These are phyloP conservation scores for Artomyces pyxidatus DNA, from an alignment of 768 basidiomycete species.

Conservation along the genomic window DNA sequence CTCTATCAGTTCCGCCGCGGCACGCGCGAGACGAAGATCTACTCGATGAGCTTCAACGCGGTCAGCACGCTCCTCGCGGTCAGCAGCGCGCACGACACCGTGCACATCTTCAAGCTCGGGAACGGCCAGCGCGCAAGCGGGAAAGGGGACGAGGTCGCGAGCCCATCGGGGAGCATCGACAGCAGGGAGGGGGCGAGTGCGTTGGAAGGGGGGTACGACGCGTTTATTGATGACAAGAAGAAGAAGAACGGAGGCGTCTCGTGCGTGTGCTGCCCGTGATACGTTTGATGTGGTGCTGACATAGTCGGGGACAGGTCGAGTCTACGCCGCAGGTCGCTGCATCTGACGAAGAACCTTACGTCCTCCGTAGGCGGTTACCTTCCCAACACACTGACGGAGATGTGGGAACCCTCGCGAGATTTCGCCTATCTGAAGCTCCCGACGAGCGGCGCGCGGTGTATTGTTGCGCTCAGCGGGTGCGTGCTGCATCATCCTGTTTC, in stretches of 20 bases:
- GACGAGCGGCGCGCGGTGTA: slow-evolving; percentile 66
- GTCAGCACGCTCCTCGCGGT: slow-evolving; percentile 82
- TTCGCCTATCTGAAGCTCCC: slow-evolving; percentile 89
- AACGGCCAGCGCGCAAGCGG: slow-evolving; percentile 19
- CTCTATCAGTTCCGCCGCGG: slow-evolving; percentile 93
- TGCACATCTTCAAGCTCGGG: slow-evolving; percentile 91
- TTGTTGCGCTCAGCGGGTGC: slow-evolving; percentile 85
- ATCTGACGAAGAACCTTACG: slow-evolving; percentile 67
- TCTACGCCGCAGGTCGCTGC: slow-evolving; percentile 62
- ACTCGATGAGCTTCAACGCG: slow-evolving; percentile 78
- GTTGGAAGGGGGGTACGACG: slow-evolving; percentile 76
- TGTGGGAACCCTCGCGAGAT: slow-evolving; percentile 95
- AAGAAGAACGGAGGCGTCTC: slow-evolving; percentile 44
- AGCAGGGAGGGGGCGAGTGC: slow-evolving; percentile 51
- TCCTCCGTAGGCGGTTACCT: slow-evolving; percentile 79
- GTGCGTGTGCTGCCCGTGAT: slow-evolving; percentile 26
- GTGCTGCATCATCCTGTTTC: too few relatives aligned
- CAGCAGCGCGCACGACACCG: slow-evolving; percentile 87
- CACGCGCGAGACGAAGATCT: slow-evolving; percentile 78
- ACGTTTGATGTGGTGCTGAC: background rate
- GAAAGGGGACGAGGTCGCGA: slow-evolving; percentile 32
- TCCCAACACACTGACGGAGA: slow-evolving; percentile 83
- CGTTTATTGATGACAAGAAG: slow-evolving; percentile 73
- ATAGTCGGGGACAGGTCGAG: slow-evolving; percentile 27
- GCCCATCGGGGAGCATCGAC: slow-evolving; percentile 61